Evolutionary conservation across 768 basidiomycete species (phyloP).

Genomic region (Rhodocollybia butyracea): DNA sequence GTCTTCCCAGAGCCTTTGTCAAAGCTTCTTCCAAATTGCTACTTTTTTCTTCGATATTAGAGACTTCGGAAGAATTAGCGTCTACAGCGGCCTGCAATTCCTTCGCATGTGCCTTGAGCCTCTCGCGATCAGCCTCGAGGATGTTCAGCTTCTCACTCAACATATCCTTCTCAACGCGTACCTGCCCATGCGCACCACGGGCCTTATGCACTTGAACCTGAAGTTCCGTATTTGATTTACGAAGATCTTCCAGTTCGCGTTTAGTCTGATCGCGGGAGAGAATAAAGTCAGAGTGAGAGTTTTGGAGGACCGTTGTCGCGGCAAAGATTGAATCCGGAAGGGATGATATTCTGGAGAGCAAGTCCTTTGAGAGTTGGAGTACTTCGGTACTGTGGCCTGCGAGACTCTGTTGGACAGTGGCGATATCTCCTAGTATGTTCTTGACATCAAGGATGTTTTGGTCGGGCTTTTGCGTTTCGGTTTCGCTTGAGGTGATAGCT

Average conservation of each 20-base stretch:
- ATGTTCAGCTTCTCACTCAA: constrained; percentile 57
- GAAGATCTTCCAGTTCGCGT: constrained; percentile 69
- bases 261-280: constrained; percentile 53
- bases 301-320: constrained; percentile 53
- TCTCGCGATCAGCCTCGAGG: constrained; percentile 65
- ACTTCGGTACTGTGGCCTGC: constrained; percentile 47
- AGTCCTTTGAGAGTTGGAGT: constrained; percentile 46
- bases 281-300: constrained; percentile 58
- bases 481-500: constrained; percentile 23
- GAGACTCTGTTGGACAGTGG: constrained; percentile 47
- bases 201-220: constrained; percentile 76
- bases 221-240: constrained; percentile 62
- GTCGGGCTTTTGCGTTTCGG: constrained; percentile 22
- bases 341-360: constrained; percentile 48
- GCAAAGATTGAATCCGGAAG: constrained; percentile 60
- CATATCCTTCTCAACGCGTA: constrained; percentile 79
- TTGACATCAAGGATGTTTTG: constrained; percentile 43
- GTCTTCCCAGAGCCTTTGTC: constrained; percentile 65
- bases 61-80: constrained; percentile 42
- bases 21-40: constrained; percentile 69
- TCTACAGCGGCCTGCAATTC: constrained; percentile 44
- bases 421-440: constrained; percentile 44
- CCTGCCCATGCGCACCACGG: constrained; percentile 71
- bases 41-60: constrained; percentile 47
- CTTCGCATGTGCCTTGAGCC: constrained; percentile 49